Evolutionary conservation across 805 yeast species (phyloP), one percentile per base, ranked within the genome.

Genomic region (Zygotorulaspora danielsina): DNA sequence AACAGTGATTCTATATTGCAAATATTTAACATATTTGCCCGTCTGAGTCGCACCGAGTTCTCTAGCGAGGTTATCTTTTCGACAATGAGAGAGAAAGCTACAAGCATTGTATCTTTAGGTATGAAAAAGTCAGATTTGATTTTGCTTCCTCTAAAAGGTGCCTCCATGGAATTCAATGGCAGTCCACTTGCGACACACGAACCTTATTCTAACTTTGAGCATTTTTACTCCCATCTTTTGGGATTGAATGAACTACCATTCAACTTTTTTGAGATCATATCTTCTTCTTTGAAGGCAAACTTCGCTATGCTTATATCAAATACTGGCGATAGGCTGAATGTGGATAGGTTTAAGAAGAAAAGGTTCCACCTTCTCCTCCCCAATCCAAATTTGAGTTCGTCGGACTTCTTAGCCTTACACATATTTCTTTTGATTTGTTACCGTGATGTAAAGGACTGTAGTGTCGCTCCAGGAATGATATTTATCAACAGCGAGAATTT

Each of bases 41-140:
- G 63, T 18, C 50, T 65, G 32, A 61, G 65, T 48, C 57, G 62
- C 39, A 52, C 64, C 34, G 63, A 80, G 54, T 88, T 84, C 64
- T 81, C 86, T 50, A 95, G 90, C 57, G 94, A 87, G 30, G 57
- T 59, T 1, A 48, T 60, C 8, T 57, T 59, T 31, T 56, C 64
- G 2, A 53, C 64, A 3, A 39, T 51, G 7, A 46, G 54, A 25
- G 65, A 59, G 32, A 57, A 58, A 33, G 61, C 58, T 2, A 32
- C 45, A 1, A 54, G 55, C 36, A 47, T 60, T 9, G 31, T 36
- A 2, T 44, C 56, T 1, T 35, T 54, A 25, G 34, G 48, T 10
- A 20, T 40, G 13, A 37, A 44, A 15, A 36, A 30, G 3, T 36
- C 48, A 1, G 57, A 54, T 38, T 18, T 56, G 11, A 41, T 56